These are phyloP conservation scores for Rhodomyrtus tomentosa DNA, from an alignment of 345 rosid species.

Conservation along the genomic window DNA sequence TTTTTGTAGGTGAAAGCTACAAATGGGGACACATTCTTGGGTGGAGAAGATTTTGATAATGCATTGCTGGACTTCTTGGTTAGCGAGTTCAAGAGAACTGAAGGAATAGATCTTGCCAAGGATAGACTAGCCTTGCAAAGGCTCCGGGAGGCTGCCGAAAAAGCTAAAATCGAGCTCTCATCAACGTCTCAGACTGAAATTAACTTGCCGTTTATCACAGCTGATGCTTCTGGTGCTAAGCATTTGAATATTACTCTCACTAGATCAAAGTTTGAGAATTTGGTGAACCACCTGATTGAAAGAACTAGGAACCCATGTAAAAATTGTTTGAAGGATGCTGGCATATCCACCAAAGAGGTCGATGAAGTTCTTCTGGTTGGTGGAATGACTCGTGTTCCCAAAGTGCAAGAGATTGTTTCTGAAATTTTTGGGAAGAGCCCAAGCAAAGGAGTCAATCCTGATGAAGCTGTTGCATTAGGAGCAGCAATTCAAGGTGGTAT, in stretches of 20 bases:
- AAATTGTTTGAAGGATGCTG: constrained; percentile 79
- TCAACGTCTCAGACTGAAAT: constrained; percentile 82
- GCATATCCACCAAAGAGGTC: constrained; percentile 51
- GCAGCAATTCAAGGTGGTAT: constrained; percentile 93
- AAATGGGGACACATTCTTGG: constrained; percentile 92
- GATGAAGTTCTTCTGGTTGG: constrained; percentile 87
- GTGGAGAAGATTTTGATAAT: constrained; percentile 94
- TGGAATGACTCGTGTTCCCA: constrained; percentile 98
- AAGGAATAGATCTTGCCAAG: constrained; percentile 62
- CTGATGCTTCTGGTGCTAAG: constrained; percentile 77
- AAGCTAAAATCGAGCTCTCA: constrained; percentile 84
- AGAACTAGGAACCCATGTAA: constrained; percentile 64
- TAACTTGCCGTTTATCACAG: constrained; percentile 77
- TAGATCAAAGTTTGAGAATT: constrained; percentile 56
- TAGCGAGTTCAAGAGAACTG: constrained; percentile 61
- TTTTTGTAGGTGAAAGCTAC: constrained; percentile 77
- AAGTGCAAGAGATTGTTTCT: constrained; percentile 64
- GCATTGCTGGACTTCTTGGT: constrained; percentile 66
- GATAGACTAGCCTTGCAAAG: constrained; percentile 84
- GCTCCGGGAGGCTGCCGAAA: constrained; percentile 87
- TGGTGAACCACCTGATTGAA: constrained; percentile 66
- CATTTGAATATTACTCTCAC: constrained; percentile 78
- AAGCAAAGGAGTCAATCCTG: constrained; percentile 85
- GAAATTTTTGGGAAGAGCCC: constrained; percentile 81
- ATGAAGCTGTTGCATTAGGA: constrained; percentile 86